Base-by-base conservation (phyloP, 331 rosid genomes). In the Pyracantha coccinea region DNA sequence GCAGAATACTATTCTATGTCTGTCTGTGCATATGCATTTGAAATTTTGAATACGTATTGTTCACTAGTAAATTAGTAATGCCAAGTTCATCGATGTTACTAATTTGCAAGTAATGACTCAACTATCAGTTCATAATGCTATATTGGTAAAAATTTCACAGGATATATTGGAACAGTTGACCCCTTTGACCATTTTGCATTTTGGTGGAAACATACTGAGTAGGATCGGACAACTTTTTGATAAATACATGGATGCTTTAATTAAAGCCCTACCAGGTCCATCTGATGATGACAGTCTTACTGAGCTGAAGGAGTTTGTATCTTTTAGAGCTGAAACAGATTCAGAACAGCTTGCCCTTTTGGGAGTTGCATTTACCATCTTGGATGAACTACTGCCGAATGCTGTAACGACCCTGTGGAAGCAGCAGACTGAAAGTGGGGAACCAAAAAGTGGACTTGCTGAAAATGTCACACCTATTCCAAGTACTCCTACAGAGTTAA, bases 271-370 rank as follows among this genome's bases (percentile, higher is more conserved):
- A 60, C 96, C 93, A 8, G 87, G 93, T 72, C 94, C 97, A 73
- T 91, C 97, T 57, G 99, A 94, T 75, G 99, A 94, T 77, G 99
- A 94, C 74, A 84, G 72, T 81, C 89, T 92, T 77, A 83, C 89
- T 5, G 97, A 94, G 81, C 79, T 92, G 45, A 94, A 90, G 84
- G 97, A 90, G 77, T 79, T 78, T 1, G 72, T 90, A 55, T 85
- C 85, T 74, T 88, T 92, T 75, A 87, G 93, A 88, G 97, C 92
- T 33, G 99, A 94, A 77, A 92, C 99, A 50, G 99, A 94, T 84
- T 82, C 97, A 3, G 99, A 92, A 83, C 97, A 94, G 83, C 94
- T 94, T 77, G 89, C 97, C 59, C 78, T 90, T 82, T 78, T 94
- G 76, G 96, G 97, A 64, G 79, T 94, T 81, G 99, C 97, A 59